These are phyloP conservation scores for Lepiota venenata DNA, from an alignment of 768 basidiomycete genomes.

Conservation along the genomic window DNA sequence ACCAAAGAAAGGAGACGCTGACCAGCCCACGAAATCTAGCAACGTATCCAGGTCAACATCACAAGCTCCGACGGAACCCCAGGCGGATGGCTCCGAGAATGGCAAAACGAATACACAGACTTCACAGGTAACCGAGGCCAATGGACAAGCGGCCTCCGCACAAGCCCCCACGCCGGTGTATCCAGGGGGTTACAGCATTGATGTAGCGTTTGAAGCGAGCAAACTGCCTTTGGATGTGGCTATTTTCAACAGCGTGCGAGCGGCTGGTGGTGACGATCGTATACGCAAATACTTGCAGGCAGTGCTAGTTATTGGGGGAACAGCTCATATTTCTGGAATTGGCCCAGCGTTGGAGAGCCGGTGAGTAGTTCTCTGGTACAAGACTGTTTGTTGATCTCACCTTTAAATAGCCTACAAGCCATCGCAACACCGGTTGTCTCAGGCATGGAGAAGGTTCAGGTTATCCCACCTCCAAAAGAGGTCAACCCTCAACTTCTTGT, in stretches of 20 bases:
- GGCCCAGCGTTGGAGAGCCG: conserved; percentile 86
- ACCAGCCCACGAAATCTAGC: not conserved
- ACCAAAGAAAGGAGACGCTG: conserved; percentile 7
- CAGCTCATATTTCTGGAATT: conserved; percentile 77
- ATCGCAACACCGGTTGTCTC: conserved; percentile 80
- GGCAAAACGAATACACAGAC: conserved; percentile 14
- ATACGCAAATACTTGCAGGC: conserved; percentile 87
- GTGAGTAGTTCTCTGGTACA: conserved; percentile 32
- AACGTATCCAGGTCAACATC: conserved; percentile 8
- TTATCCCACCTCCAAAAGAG: conserved; percentile 93
- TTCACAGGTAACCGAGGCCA: conserved; percentile 13
- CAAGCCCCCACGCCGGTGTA: conserved; percentile 24
- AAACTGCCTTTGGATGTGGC: conserved; percentile 92
- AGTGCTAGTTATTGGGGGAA: conserved; percentile 85
- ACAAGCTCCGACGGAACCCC: conserved; percentile 6
- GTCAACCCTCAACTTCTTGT: conserved; percentile 86
- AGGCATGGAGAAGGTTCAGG: conserved; percentile 85
- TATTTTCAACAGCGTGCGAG: conserved; percentile 88
- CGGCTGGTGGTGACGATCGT: conserved; percentile 85
- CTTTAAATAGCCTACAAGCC: conserved; percentile 58
- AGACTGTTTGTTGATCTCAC: not conserved
- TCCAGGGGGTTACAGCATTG: conserved; percentile 55
- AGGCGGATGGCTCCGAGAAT: conserved; percentile 2
- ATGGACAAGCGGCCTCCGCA: conserved; percentile 18
- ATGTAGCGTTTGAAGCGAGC: conserved; percentile 80